Conservation (phyloP, 2,329 filamentous ascomycete species). For the Madurella fahalii region DNA sequence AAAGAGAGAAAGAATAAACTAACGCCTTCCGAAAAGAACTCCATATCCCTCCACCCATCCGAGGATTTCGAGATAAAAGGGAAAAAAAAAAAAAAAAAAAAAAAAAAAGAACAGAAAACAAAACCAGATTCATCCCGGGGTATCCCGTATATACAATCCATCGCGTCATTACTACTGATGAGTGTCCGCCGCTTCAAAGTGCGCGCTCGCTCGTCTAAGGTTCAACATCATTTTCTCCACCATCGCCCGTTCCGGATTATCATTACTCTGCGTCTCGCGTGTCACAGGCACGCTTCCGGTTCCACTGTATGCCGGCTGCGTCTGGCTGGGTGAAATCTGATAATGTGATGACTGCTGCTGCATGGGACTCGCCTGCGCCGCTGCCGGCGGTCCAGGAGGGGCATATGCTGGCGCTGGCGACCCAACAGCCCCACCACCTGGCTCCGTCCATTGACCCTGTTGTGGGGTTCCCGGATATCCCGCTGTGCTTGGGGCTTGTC, state of each 20-base stretch:
- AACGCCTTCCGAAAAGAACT: no score
- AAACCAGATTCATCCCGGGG: no score
- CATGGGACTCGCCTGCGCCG: not conserved
- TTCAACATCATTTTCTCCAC: constrained; percentile 52
- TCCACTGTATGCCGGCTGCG: not conserved
- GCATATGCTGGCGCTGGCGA: not conserved
- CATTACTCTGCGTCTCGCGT: constrained; percentile 14
- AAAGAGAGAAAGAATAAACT: no score
- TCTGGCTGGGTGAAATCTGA: not conserved
- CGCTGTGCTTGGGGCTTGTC: not conserved
- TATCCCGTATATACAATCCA: not conserved
- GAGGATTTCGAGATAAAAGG: no score
- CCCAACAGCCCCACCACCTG: not conserved
- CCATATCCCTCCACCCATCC: no score
- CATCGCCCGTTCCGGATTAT: constrained; percentile 40
- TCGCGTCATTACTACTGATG: not conserved
- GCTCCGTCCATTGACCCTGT: not conserved
- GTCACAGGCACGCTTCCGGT: not conserved
- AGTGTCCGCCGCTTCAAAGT: constrained; percentile 3
- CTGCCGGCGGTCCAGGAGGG: not conserved
- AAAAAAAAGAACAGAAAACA: no score
- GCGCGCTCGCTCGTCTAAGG: constrained; percentile 39
- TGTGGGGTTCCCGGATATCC: not conserved
- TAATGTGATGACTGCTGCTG: constrained; percentile 1
- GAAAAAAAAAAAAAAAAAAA: no score